Base-by-base conservation (phyloP, 2,329 filamentous ascomycete genomes). In the Colletotrichum lindemuthianum region DNA sequence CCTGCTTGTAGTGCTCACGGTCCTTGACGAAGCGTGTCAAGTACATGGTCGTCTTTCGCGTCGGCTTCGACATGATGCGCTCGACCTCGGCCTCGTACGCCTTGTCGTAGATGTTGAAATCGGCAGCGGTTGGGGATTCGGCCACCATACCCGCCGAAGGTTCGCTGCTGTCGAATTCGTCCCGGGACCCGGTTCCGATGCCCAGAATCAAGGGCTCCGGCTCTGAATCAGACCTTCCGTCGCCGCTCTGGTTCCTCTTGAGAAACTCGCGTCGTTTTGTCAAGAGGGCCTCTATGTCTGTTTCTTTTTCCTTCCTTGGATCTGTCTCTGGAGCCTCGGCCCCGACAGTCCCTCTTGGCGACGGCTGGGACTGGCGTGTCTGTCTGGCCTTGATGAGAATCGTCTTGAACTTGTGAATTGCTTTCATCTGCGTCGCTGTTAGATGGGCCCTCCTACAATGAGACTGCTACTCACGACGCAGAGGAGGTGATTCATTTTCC, bases 31-130 rank as follows among this genome's bases (percentile, higher is more conserved):
- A 78, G 49, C 77, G 79, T 50, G 81, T 86, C 65, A 84, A 73
- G 68, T 84, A 87, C 53, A 86, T 76, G 12, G 78, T 77, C 12
- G 81, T 78, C 55, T 76, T 74, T 49, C 77, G 72, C 13, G 76
- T 73, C 32, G 78, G 74, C 63, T 77, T 80, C 34, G 79, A 72
- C 69, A 77, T 79, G 71, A 97, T 95, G 13, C 90, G 86, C 63
- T 90, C 86, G 34, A 96, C 86, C 77, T 97, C 92, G 66, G 91
- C 87, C 72, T 92, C 88, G 74, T 97, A 97, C 0, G 95, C 95
- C 1, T 86, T 88, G 75, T 97, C 92, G 75, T 97, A 97, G 63
- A 98, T 90, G 72, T 96, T 89, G 70, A 92, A 92, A 65, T 96
- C 93, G 6, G 92, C 91, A 1, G 90, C 90, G 0, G 90, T 90